Evolutionary conservation across 2,329 filamentous ascomycete species (phyloP).

Genomic region (Dryadomyces quercivorus): DNA sequence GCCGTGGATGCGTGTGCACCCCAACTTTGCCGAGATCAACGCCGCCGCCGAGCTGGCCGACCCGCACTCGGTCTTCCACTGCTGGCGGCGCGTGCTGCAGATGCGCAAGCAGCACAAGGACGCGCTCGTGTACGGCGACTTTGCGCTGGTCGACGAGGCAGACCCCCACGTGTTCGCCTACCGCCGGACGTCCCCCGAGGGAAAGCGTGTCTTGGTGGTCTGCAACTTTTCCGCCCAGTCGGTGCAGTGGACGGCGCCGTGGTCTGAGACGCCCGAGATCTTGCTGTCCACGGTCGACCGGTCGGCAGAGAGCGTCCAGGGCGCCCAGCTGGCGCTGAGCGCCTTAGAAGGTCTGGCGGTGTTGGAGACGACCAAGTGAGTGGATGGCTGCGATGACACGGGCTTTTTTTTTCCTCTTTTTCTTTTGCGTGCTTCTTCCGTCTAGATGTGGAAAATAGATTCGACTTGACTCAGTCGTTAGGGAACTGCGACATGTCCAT

Average conservation of each 20-base stretch:
- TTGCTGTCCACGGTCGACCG: not conserved
- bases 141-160: constrained; percentile 1
- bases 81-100: constrained; percentile 1
- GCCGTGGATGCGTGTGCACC: constrained; percentile 5
- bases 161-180: constrained; percentile 2
- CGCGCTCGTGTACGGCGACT: constrained; percentile 4
- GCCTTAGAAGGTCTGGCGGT: not conserved
- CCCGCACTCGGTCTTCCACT: constrained; percentile 2
- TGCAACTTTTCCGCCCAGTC: constrained; percentile 1
- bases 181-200: not conserved
- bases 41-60: constrained; percentile 1
- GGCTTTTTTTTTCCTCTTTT: not conserved
- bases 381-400: not conserved
- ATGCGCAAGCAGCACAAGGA: constrained; percentile 3
- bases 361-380: not conserved
- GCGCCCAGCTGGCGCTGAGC: not conserved
- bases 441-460: not conserved
- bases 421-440: not conserved
- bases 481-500: not conserved
- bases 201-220: not conserved
- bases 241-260: not conserved
- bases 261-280: not conserved
- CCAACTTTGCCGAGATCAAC: constrained; percentile 1
- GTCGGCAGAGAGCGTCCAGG: not conserved
- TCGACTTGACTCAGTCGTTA: not conserved